Base-by-base conservation (phyloP, 331 rosid genomes). In the Rosa hybrid region DNA sequence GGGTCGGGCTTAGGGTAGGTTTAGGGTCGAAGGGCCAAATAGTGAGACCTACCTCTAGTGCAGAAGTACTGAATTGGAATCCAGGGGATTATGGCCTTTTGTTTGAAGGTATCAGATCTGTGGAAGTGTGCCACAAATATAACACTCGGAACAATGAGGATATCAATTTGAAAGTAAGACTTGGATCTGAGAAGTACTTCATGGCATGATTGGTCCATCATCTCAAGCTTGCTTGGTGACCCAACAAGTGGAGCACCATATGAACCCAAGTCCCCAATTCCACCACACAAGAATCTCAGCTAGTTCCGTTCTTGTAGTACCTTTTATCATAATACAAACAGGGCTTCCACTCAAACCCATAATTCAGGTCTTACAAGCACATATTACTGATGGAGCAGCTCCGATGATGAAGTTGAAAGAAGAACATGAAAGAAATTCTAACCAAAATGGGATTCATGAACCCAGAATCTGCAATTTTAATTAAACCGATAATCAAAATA, bases 241-340 rank as follows among this genome's bases (percentile, higher is more conserved):
- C 91, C 97, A 60, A 86, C 88, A 69, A 90, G 80, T n/a, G 83
- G 84, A 63, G 82, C 81, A 45, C 79, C 84, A 72, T 62, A 91
- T 18, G 68, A 25, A 17, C 44, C 57, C 20, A 73, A 5, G 14
- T 84, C 97, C 1, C 81, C 93, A 49, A 75, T 76, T 5, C 86
- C 94, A 4, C 94, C 91, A 75, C 93, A 98, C 74, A 95, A 87
- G 85, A 95, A 95, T 85, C 98, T 89, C 99, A 92, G 80, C 90
- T 81, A 13, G 88, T 80, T 10, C 97, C 97, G 67, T 92, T 92
- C 68, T 92, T 92, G 78, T 94, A 92, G 80, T 82, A 92, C 74
- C 97, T 96, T 88, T 92, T 90, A 3, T 96, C 97, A 82, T 71
- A 92, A 84, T 92, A 92, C 60, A 92, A 87, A 27, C 97, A 92